Base-by-base conservation (phyloP, 805 yeast species). In the Wickerhamomyces chaumierensis region DNA sequence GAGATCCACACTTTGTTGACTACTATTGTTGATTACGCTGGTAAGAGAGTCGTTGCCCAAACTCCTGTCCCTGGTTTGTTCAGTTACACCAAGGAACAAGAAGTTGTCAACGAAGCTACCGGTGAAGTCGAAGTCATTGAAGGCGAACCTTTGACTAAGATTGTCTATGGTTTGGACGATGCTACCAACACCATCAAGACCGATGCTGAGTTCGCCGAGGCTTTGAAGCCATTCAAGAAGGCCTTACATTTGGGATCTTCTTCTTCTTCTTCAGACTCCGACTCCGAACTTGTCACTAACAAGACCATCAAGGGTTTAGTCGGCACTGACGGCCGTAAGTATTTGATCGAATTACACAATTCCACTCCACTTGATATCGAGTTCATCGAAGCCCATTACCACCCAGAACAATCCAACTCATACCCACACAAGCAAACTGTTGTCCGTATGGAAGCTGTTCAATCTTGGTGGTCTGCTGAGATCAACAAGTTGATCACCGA, bases 51-150 rank as follows among this genome's bases (percentile, higher is more conserved):
- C 29, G 71, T 90, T 31, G 85, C 94, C 57, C 97, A 90, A 64
- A 84, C 95, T 13, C 95, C 96, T 12, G 94, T 90, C 34, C 98
- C 98, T 14, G 97, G 97, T 42, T 56, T 68, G 31, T 62, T 64
- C 40, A 48, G 59, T 9, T 61, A 63, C 11, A 50, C 62, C 51
- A 69, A 71, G 40, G 56, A 64, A 17, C 57, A 54, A 31, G 53
- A 53, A 21, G 56, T 54, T 35, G 63, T 60, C 31, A 68, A 67
- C 36, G 65, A 59, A 32, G 70, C 61, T 31, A 62, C 65, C 21
- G 65, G 62, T 20, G 61, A 58, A 31, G 35, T 43, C 3, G 69
- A 63, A 36, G 57, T 55, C 15, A 50, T 59, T 29, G 63, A 56
- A 20, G 59, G 52, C 33, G 49, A 47, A 25, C 41, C 55, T 8